Evolutionary conservation across 192 early-diverging fungal genomes (phyloP), one percentile per base, ranked within the genome.

Genomic region (Coemansia sp.): DNA sequence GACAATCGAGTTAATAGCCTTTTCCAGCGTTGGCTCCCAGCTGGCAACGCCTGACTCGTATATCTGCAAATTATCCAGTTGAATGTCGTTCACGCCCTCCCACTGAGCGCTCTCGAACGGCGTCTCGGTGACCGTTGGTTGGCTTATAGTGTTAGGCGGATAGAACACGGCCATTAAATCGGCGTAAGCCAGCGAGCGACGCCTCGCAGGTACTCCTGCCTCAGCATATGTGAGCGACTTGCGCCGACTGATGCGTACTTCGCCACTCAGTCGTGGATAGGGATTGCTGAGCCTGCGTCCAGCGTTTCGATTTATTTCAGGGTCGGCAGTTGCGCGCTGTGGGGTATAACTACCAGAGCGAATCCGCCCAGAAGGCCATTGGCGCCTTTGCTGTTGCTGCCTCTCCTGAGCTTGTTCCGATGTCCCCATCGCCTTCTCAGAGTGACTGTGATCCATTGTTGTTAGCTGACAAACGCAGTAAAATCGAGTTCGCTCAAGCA

Each of bases 1-100:
- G 0, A 92, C 85, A 53, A 92, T 88, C n/a, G 90, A 87, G 21
- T 81, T 84, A 44, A 90, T 89, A 10, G 90, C 86, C 7, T 79
- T 74, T 66, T 90, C 88, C 32, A 92, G 71, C 24, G 87, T 92
- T 2, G 80, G 76, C 72, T 92, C 86, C 90, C 90, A 92, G 72
- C 71, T 71, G 38, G 64, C 66, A 38, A 51, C 34, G 2, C 50
- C 58, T 16, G 10, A 12, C 41, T 9, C 28, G 23, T 31, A 38
- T 24, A 53, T 49, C 22, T n/a, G 30, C 48, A 68, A 26, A 27
- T 55, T 44, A 3, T 55, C 54, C 32, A 60, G 56, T 27, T 50
- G 52, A 4, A 31, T 34, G 32, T 57, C 63, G 8, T 22, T 50
- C 1, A 57, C 50, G 23, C 55, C 66, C 54, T 60, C 62, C 57